Percentiles rank a stretch among this genome's conserved stretches.
Evolutionary conservation across 306 rosid species (phyloP).

Genomic region (Prinsepia uniflora): DNA sequence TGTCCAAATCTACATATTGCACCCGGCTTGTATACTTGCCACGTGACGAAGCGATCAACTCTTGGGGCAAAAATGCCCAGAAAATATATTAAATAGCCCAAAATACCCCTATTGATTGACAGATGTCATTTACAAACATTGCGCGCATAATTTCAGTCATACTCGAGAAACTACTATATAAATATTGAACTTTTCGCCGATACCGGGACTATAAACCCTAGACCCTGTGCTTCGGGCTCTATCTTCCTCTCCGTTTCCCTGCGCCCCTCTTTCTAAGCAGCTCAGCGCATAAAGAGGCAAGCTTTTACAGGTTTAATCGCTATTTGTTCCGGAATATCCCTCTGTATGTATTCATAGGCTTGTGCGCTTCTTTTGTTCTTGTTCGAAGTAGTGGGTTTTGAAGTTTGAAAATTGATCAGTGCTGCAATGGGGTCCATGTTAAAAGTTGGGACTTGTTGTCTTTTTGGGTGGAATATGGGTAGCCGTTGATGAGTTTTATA

Average conservation of each 20-base stretch:
- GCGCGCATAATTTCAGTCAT: neutral
- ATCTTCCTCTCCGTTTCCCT: neutral
- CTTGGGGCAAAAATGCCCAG: neutral
- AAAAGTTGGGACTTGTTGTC: neutral
- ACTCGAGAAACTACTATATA: constrained; percentile 6
- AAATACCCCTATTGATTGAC: neutral
- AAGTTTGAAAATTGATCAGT: neutral
- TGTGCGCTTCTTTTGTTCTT: neutral
- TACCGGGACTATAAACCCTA: constrained; percentile 29
- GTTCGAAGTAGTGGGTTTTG: neutral
- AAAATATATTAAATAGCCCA: fast-evolving
- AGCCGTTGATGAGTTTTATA: neutral
- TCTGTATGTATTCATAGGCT: neutral
- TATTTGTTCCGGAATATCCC: neutral
- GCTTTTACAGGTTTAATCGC: neutral
- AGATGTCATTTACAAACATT: neutral
- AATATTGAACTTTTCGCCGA: neutral
- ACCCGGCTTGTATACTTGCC: constrained; percentile 3
- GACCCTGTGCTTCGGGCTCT: constrained; percentile 16
- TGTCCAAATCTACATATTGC: neutral
- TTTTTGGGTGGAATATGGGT: neutral
- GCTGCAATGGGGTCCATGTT: neutral
- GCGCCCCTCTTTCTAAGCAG: neutral
- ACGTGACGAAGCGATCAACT: neutral
- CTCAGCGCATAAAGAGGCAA: constrained; percentile 10